Percentiles rank a stretch among this genome's conserved stretches.
Conservation (phyloP, 202 grass and related monocot genomes). For the Carex arenaria region DNA sequence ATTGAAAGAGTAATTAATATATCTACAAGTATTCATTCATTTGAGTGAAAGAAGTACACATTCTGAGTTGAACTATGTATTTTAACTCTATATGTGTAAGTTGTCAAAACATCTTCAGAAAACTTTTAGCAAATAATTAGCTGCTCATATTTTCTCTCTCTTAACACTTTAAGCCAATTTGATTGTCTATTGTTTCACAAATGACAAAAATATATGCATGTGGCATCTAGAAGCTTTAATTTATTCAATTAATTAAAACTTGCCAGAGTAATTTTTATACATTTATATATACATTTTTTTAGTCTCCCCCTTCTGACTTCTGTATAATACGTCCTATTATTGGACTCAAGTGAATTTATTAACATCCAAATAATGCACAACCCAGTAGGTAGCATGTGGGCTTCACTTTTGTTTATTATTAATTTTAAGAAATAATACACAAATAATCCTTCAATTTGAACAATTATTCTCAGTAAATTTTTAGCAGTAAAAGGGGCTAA, state of each 20-base stretch:
- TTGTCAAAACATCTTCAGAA: no score
- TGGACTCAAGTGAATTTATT: neutral
- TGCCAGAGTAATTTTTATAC: neutral
- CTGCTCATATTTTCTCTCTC: no score
- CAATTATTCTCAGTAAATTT: neutral
- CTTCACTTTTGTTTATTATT: neutral
- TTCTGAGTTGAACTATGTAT: no score
- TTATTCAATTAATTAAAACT: neutral
- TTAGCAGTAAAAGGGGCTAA: neutral
- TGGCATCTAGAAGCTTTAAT: neutral
- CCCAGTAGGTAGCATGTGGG: neutral
- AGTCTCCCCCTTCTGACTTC: neutral
- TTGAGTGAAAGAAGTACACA: no score
- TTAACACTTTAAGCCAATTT: no score
- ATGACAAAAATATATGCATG: no score
- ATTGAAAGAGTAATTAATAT: no score
- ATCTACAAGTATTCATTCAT: no score
- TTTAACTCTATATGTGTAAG: no score
- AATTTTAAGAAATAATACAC: neutral
- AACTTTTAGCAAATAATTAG: no score
- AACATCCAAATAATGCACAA: neutral
- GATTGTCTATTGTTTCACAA: no score
- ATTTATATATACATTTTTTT: neutral
- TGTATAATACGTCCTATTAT: neutral
- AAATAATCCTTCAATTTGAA: neutral